Conservation (phyloP, 2,329 filamentous ascomycete genomes). For the Alternaria angustiovoidea region DNA sequence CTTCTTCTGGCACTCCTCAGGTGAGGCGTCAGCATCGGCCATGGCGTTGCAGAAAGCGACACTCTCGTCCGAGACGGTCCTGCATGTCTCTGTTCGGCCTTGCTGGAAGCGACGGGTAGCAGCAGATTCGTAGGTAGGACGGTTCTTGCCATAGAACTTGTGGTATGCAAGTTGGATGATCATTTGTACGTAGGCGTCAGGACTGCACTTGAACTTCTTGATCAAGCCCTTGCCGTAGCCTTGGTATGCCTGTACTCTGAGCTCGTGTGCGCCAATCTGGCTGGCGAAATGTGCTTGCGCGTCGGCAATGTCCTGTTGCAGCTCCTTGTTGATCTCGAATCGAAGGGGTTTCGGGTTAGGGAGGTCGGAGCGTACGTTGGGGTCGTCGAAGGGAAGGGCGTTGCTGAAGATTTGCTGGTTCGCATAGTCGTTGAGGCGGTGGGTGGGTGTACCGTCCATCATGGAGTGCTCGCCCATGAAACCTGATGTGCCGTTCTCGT, state of each 20-base stretch:
- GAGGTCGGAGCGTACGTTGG: constrained; percentile 79
- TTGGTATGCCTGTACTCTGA: constrained; percentile 94
- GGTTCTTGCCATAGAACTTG: constrained; percentile 99
- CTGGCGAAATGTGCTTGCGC: constrained; percentile 80
- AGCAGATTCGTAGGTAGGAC: constrained; percentile 96
- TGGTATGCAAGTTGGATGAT: constrained; percentile 97
- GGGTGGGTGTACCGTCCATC: constrained; percentile 99
- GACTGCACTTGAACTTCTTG: constrained; percentile 99
- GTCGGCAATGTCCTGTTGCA: constrained; percentile 78
- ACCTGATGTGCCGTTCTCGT: constrained; percentile 95
- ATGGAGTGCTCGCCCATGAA: constrained; percentile 99
- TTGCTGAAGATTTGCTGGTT: constrained; percentile 93
- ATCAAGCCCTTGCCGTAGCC: constrained; percentile 98
- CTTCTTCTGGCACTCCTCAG: constrained; percentile 72
- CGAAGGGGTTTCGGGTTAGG: constrained; percentile 79
- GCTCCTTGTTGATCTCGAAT: constrained; percentile 78
- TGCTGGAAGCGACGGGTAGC: constrained; percentile 94
- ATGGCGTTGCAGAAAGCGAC: constrained; percentile 91
- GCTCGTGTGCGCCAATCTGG: constrained; percentile 86
- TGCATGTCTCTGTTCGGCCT: constrained; percentile 95
- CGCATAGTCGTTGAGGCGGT: constrained; percentile 94
- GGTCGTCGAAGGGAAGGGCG: constrained; percentile 87
- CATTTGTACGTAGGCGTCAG: constrained; percentile 98
- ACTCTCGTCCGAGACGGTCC: constrained; percentile 87
- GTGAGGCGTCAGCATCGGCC: constrained; percentile 70